Evolutionary conservation across 495 filamentous ascomycete genomes (phyloP).

Genomic region (Penicillium paradoxum): DNA sequence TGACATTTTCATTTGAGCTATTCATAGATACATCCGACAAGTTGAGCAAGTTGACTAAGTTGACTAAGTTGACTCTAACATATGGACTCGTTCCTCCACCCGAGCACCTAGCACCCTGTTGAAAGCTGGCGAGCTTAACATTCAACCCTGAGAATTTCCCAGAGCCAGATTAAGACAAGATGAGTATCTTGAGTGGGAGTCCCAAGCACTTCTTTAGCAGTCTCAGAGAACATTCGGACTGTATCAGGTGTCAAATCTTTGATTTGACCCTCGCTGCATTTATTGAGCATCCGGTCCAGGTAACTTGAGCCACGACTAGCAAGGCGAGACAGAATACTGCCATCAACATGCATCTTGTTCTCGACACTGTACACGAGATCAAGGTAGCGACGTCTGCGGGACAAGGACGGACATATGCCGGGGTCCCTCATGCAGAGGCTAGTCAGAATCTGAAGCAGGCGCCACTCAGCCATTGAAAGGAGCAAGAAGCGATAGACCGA

Average conservation of each 20-base stretch:
- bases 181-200: conserved; percentile 15
- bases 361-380: conserved; percentile 29
- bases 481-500: conserved; percentile 58
- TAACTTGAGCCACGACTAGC: conserved; percentile 42
- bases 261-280: background rate
- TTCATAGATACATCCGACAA: background rate
- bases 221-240: conserved; percentile 22
- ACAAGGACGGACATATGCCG: conserved; percentile 35
- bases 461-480: conserved; percentile 49
- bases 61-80: background rate
- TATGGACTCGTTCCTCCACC: background rate
- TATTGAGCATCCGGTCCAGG: conserved; percentile 35
- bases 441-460: conserved; percentile 59
- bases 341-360: conserved; percentile 58
- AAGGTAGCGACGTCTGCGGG: conserved; percentile 20
- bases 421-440: conserved; percentile 48
- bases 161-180: conserved; percentile 31
- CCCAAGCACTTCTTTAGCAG: conserved; percentile 24
- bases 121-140: conserved; percentile 3
- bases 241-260: background rate
- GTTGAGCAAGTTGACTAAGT: background rate
- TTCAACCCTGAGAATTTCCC: conserved; percentile 22
- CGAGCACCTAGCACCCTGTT: background rate
- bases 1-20: background rate
- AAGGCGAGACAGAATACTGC: conserved; percentile 57